A percentile compares a stretch with the other conserved stretches of the same genome.
Conservation (phyloP, 2,329 filamentous ascomycete genomes). For the Cadophora sp. region DNA sequence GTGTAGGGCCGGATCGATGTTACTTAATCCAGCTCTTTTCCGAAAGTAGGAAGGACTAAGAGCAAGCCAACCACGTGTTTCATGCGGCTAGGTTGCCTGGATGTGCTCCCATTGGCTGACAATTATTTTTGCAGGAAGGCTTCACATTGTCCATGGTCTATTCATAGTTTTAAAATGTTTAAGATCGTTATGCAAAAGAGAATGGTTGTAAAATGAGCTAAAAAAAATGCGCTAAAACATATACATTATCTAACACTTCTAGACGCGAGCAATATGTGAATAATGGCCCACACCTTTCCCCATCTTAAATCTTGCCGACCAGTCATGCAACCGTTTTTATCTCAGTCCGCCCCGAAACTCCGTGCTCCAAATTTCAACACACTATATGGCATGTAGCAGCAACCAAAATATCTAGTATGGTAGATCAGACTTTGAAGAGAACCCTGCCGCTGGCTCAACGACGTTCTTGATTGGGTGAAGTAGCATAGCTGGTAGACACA, state of each 20-base stretch:
- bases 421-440: constrained; percentile 22
- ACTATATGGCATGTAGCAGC: constrained; percentile 1
- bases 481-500: constrained; percentile 64
- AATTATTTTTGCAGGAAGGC: no score
- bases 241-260: constrained; percentile 4
- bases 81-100: no score
- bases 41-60: no score
- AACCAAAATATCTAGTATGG: constrained; percentile 1
- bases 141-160: no score
- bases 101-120: no score
- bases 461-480: constrained; percentile 67
- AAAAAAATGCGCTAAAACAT: not conserved
- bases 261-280: not conserved
- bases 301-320: not conserved
- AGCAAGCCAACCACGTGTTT: no score
- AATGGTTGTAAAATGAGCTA: not conserved
- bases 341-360: constrained; percentile 2
- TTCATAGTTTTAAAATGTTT: no score
- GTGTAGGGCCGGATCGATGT: no score
- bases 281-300: constrained; percentile 10
- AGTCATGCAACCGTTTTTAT: not conserved
- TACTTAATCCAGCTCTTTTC: no score
- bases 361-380: constrained; percentile 2
- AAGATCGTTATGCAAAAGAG: no score
- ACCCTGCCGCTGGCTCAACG: constrained; percentile 55